Evolutionary conservation across 1,284 basidiomycete genomes (phyloP).

Genomic region (Boletus smithii): DNA sequence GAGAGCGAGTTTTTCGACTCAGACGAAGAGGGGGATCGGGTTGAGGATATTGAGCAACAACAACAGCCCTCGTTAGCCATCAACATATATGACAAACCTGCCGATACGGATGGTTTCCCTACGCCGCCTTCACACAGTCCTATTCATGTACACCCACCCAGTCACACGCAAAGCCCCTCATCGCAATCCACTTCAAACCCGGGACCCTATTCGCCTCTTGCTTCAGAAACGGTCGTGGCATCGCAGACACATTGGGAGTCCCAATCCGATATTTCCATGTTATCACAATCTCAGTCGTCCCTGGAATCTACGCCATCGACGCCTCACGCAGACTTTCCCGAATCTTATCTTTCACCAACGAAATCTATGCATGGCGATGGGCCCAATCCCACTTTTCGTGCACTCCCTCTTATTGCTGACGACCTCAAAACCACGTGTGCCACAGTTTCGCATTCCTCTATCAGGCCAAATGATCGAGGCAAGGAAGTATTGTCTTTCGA

Average conservation of each 20-base stretch:
- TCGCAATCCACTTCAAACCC: constrained; percentile 8
- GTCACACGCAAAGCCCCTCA: constrained; percentile 14
- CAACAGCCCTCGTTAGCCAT: constrained; percentile 12
- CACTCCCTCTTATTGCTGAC: constrained; percentile 62
- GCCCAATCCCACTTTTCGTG: constrained; percentile 48
- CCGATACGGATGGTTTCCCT: constrained; percentile 42
- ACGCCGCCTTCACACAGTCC: constrained; percentile 37
- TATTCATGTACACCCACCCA: constrained; percentile 9
- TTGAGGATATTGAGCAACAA: constrained; percentile 30
- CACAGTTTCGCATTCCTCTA: constrained; percentile 68
- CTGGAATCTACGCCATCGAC: constrained; percentile 19
- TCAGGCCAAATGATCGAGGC: constrained; percentile 80
- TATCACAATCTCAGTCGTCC: constrained; percentile 30
- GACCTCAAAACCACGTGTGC: constrained; percentile 67
- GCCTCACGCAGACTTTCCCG: constrained; percentile 29
- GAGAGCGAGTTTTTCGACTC: constrained; percentile 53
- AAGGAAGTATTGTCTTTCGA: constrained; percentile 86
- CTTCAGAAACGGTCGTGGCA: constrained; percentile 6
- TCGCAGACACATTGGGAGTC: constrained; percentile 26
- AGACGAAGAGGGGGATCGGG: constrained; percentile 46
- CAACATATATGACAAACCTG: constrained; percentile 24
- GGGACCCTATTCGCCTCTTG: constrained; percentile 4
- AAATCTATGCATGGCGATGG: constrained; percentile 18
- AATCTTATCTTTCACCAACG: constrained; percentile 32
- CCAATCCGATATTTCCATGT: constrained; percentile 23